Evolutionary conservation across 768 basidiomycete genomes (phyloP).

Genomic region (Amanita phalloides): DNA sequence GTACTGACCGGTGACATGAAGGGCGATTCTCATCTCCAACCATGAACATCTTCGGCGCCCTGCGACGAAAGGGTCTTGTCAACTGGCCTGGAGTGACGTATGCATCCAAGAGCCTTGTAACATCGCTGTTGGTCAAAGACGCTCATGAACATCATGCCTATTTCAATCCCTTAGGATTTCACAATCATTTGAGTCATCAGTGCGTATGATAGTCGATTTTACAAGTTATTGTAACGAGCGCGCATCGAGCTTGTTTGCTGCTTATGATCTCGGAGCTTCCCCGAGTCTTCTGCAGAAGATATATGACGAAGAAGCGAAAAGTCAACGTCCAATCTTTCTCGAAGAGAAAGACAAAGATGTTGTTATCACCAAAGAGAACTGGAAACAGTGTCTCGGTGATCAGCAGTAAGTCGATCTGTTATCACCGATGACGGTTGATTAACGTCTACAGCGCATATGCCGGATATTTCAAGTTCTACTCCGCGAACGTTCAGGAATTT

Average conservation of each 20-base stretch:
- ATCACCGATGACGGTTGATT: neutral
- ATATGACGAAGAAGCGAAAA: conserved; percentile 28
- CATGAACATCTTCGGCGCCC: conserved; percentile 12
- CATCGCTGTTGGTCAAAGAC: conserved; percentile 37
- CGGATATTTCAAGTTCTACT: conserved; percentile 28
- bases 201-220: conserved; percentile 16
- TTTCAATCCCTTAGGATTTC: conserved; percentile 31
- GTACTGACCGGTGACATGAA: too few relatives aligned
- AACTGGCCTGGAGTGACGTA: conserved; percentile 36
- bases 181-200: conserved; percentile 56
- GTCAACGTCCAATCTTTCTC: conserved; percentile 27
- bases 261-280: conserved; percentile 46
- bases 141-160: conserved; percentile 40
- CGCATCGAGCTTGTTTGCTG: conserved; percentile 34
- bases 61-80: conserved; percentile 25
- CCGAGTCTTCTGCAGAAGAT: conserved; percentile 35
- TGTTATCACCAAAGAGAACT: conserved; percentile 32
- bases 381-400: conserved; percentile 38
- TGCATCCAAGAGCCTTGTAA: conserved; percentile 28
- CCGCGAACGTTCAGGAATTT: conserved; percentile 21
- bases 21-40: neutral
- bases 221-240: neutral
- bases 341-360: conserved; percentile 23
- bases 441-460: conserved; percentile 22
- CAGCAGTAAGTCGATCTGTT: conserved; percentile 23